phyloP scores from a whole-genome alignment of 208 protist species.

The Leishmania mexicana region DNA sequence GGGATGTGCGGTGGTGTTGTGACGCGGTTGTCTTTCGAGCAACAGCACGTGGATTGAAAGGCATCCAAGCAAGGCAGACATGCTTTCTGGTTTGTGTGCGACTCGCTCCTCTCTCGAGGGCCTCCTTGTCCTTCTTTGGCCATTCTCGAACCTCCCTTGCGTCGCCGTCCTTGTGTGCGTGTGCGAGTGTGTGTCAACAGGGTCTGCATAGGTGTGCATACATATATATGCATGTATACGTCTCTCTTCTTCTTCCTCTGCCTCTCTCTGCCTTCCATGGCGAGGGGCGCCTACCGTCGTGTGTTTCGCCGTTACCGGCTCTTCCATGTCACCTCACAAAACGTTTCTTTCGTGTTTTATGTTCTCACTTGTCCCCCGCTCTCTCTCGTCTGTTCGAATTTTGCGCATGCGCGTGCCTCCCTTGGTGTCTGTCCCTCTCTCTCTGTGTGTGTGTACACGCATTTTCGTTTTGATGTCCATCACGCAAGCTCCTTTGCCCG shows the following conservation, averaged over 20 bases:
- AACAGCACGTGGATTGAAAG: not conserved
- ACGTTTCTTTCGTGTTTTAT: too few relatives aligned
- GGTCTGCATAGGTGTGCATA: not conserved
- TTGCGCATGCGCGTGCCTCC: too few relatives aligned
- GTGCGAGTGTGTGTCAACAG: not conserved
- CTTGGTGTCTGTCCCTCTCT: too few relatives aligned
- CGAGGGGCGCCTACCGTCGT: too few relatives aligned
- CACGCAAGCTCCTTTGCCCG: not conserved
- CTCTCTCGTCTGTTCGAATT: not conserved
- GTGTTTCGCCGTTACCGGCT: too few relatives aligned
- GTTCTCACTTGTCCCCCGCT: not conserved
- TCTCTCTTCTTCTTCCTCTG: not conserved
- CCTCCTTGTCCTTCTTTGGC: not conserved
- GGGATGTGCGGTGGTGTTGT: not conserved
- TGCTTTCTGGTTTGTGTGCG: not conserved
- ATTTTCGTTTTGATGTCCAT: too few relatives aligned
- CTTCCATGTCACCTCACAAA: too few relatives aligned
- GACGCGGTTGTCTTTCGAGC: too few relatives aligned
- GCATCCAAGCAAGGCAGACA: not conserved
- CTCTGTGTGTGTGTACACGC: too few relatives aligned
- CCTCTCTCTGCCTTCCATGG: too few relatives aligned
- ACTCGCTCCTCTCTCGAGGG: not conserved
- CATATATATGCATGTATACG: not conserved
- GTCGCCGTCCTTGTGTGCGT: not conserved
- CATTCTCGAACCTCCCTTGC: not conserved